Conservation (phyloP, 2,329 filamentous ascomycete genomes). For the Monosporascus sp. region DNA sequence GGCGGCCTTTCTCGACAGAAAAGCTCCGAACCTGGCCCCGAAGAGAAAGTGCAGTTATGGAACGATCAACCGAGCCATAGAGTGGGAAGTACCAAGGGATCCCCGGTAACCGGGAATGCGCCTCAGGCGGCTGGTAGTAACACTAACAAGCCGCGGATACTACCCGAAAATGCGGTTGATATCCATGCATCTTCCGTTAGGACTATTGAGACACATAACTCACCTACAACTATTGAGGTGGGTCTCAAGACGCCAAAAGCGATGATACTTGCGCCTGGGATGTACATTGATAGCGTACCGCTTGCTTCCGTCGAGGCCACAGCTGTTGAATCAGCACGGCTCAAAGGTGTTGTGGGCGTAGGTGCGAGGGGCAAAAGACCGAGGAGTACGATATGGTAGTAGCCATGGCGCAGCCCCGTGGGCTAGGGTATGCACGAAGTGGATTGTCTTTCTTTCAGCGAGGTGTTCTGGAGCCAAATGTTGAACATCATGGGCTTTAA, state of each 20-base stretch:
- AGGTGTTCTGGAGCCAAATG: not conserved
- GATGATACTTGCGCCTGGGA: conserved; percentile 13
- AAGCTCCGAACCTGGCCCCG: not conserved
- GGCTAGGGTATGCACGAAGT: not conserved
- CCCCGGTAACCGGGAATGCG: not conserved
- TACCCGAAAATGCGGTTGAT: not conserved
- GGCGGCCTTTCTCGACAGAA: not conserved
- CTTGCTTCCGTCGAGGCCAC: conserved; percentile 4
- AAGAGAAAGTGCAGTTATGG: not conserved
- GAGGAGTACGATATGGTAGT: conserved; percentile 11
- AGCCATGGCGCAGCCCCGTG: conserved; percentile 3
- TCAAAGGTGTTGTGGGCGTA: conserved; percentile 8
- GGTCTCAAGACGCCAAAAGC: conserved; percentile 15
- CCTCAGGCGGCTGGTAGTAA: not conserved
- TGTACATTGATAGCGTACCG: conserved; percentile 4
- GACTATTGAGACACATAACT: not conserved
- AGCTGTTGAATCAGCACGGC: conserved; percentile 1
- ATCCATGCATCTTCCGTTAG: not conserved
- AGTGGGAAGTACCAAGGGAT: not conserved
- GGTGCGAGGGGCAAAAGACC: conserved; percentile 7
- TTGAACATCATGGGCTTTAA: too few species aligned
- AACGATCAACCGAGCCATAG: not conserved
- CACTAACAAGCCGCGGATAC: not conserved
- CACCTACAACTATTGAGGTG: conserved; percentile 4
- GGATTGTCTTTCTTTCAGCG: not conserved